These are phyloP conservation scores for Fusarium napiforme DNA, from an alignment of 2,329 filamentous ascomycete genomes.

Conservation along the genomic window DNA sequence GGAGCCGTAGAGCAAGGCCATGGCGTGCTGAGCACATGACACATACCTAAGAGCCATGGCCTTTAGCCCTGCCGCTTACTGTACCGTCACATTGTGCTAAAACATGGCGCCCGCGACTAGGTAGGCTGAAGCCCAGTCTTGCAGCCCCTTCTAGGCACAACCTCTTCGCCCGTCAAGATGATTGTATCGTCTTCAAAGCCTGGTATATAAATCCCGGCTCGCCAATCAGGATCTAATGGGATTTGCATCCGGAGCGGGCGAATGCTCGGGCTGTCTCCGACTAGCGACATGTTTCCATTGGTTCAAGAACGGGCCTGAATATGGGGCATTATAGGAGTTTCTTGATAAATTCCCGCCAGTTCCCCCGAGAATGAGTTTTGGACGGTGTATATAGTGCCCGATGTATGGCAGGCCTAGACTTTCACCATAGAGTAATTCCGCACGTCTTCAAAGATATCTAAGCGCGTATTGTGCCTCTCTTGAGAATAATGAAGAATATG, in stretches of 20 bases:
- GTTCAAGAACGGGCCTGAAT: rapidly evolving
- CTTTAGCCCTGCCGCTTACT: not conserved
- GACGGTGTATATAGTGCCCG: not conserved
- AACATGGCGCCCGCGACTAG: too few relatives aligned
- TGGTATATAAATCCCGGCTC: not conserved
- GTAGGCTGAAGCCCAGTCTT: too few relatives aligned
- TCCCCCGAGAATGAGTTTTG: not conserved
- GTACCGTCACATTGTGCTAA: too few relatives aligned
- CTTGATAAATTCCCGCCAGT: not conserved
- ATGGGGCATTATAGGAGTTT: not conserved
- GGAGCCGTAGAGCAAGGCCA: not conserved
- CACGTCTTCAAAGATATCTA: not conserved
- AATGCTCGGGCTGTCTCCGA: not conserved
- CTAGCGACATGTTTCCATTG: not conserved
- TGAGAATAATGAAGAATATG: not conserved
- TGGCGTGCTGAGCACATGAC: not conserved
- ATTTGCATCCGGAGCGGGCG: not conserved
- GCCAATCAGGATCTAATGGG: rapidly evolving
- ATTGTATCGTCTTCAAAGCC: not conserved
- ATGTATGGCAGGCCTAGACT: not conserved
- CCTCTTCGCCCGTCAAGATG: not conserved
- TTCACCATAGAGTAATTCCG: too few relatives aligned
- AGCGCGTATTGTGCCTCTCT: rapidly evolving
- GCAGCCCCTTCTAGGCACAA: too few relatives aligned
- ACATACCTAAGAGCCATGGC: rapidly evolving